phyloP scores from a whole-genome alignment of 208 protist genomes.

The Trichomonas vaginalis region DNA sequence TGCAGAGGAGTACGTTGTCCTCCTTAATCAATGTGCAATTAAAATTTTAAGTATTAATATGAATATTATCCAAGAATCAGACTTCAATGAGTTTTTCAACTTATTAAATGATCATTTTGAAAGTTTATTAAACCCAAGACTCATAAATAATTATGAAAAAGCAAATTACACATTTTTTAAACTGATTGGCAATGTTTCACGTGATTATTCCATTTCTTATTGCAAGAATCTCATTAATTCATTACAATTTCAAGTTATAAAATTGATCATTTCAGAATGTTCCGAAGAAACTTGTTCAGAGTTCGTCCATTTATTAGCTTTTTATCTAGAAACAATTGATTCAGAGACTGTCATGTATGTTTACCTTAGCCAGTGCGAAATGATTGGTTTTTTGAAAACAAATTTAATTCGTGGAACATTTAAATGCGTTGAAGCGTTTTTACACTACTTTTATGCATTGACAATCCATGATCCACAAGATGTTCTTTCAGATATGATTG shows the following conservation, averaged over 20 bases:
- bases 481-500: not conserved
- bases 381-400: not conserved
- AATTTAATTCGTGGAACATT: not conserved
- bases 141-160: not conserved
- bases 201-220: not conserved
- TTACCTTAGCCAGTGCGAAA: not conserved
- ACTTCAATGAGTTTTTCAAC: not conserved
- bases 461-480: not conserved
- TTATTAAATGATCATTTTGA: not conserved
- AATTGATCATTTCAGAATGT: not conserved
- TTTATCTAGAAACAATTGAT: not conserved
- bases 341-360: not conserved
- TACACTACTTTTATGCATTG: not conserved
- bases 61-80: too few relatives aligned
- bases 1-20: not conserved
- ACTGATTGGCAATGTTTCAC: not conserved
- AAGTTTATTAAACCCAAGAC: not conserved
- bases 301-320: not conserved
- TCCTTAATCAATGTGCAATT: not conserved
- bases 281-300: not conserved
- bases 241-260: not conserved
- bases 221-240: not conserved
- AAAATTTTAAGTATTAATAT: too few relatives aligned
- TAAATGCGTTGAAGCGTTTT: not conserved
- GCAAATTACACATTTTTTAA: not conserved